phyloP scores from a whole-genome alignment of 2,329 filamentous ascomycete species.

The Fusarium sp. region DNA sequence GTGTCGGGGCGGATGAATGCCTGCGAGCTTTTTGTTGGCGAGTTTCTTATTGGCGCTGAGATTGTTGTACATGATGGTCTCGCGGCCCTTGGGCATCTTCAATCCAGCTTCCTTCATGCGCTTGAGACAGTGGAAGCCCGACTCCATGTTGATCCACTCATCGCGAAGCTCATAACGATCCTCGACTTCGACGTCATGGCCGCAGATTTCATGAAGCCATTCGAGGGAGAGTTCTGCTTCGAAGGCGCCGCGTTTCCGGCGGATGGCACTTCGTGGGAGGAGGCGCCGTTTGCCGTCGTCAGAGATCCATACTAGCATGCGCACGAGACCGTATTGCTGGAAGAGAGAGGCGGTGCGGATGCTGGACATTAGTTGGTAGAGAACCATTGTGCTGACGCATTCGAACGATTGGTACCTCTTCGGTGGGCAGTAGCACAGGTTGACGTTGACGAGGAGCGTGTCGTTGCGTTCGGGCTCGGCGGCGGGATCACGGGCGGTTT shows the following conservation, averaged over 20 bases:
- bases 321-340: constrained; percentile 80
- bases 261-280: constrained; percentile 67
- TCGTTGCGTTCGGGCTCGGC: constrained; percentile 68
- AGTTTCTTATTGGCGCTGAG: constrained; percentile 36
- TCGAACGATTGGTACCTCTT: constrained; percentile 61
- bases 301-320: constrained; percentile 79
- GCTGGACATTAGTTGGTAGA: constrained; percentile 69
- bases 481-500: constrained; percentile 53
- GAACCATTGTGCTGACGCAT: constrained; percentile 65
- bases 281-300: constrained; percentile 66
- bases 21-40: constrained; percentile 43
- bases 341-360: constrained; percentile 69
- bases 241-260: constrained; percentile 65
- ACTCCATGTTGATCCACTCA: constrained; percentile 57
- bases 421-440: constrained; percentile 66
- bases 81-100: constrained; percentile 56
- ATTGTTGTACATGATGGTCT: constrained; percentile 44
- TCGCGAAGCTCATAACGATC: constrained; percentile 54
- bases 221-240: constrained; percentile 70
- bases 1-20: constrained; percentile 40
- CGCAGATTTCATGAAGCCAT: constrained; percentile 67
- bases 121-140: constrained; percentile 49
- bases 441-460: constrained; percentile 76
- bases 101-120: constrained; percentile 59
- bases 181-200: constrained; percentile 46